A percentile compares a stretch with the other conserved stretches of the same genome.
Conservation (phyloP, 2,329 filamentous ascomycete species). For the Biscogniauxia marginata region DNA sequence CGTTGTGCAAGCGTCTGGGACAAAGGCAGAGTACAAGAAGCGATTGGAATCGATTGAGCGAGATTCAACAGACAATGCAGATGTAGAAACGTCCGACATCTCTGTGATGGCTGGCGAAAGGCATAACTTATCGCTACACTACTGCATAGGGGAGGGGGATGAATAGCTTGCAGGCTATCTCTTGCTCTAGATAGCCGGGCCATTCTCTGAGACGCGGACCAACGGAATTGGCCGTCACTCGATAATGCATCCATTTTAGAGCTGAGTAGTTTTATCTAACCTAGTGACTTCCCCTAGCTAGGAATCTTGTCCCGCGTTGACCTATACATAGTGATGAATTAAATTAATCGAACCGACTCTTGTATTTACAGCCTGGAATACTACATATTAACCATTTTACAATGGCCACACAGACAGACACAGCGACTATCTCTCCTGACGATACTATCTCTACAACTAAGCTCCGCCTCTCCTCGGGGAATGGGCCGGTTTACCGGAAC, state of each 20-base stretch:
- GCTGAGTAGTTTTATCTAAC: neutral
- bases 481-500: conserved; percentile 22
- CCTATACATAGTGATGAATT: too few species aligned
- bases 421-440: neutral
- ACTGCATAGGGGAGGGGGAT: neutral
- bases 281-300: too few species aligned
- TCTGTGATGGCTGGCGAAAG: neutral
- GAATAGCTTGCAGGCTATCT: too few species aligned
- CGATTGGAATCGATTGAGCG: neutral
- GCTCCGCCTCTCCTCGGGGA: conserved; percentile 26
- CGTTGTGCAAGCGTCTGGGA: conserved; percentile 19
- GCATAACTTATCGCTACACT: neutral
- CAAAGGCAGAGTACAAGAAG: conserved; percentile 2
- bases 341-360: too few species aligned
- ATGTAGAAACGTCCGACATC: neutral
- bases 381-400: neutral
- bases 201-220: too few species aligned
- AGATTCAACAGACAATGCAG: neutral
- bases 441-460: conserved; percentile 12
- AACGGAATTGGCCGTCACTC: too few species aligned
- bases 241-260: neutral
- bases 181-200: neutral
- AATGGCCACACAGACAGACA: neutral
- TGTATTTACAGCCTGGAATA: neutral
- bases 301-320: too few species aligned